Percentiles rank a stretch among this genome's conserved stretches.
Conservation (phyloP, 148 eudicot species). For the Nyssa sinensis region DNA sequence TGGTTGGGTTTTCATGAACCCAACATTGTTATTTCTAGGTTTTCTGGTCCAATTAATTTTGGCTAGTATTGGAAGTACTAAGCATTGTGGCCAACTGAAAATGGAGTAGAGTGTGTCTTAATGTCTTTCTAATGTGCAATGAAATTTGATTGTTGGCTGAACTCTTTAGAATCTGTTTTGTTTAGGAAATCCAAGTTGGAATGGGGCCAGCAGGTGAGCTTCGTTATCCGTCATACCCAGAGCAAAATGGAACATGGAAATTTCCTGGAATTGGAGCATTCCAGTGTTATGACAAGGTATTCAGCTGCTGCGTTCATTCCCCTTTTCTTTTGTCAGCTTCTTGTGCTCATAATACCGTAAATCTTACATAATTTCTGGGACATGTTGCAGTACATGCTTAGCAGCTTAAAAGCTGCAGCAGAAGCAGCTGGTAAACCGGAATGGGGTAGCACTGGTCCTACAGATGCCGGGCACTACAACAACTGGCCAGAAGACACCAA, state of each 20-base stretch:
- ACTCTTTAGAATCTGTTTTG: background rate
- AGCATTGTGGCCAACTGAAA: background rate
- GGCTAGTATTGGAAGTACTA: background rate
- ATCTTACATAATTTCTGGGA: background rate
- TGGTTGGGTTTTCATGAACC: background rate
- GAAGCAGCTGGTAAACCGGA: constrained; percentile 80
- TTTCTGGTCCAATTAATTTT: background rate
- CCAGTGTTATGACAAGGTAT: constrained; percentile 94
- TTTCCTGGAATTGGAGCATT: constrained; percentile 98
- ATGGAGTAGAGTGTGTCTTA: background rate
- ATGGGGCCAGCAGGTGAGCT: constrained; percentile 99
- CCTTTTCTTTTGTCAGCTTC: background rate
- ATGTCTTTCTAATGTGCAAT: background rate
- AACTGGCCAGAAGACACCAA: constrained; percentile 98
- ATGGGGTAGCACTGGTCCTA: constrained; percentile 93
- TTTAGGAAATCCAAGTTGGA: constrained; percentile 97
- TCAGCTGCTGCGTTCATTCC: background rate
- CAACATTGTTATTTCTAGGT: background rate
- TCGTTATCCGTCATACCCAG: constrained; percentile 96
- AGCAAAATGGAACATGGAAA: constrained; percentile 86
- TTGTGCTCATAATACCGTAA: background rate
- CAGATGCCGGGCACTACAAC: constrained; percentile 89
- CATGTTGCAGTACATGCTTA: constrained; percentile 70
- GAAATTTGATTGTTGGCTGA: background rate
- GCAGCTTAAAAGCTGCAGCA: constrained; percentile 86